These are phyloP conservation scores for Candida pseudocylindracea DNA, from an alignment of 1,139 yeast genomes.

Conservation along the genomic window DNA sequence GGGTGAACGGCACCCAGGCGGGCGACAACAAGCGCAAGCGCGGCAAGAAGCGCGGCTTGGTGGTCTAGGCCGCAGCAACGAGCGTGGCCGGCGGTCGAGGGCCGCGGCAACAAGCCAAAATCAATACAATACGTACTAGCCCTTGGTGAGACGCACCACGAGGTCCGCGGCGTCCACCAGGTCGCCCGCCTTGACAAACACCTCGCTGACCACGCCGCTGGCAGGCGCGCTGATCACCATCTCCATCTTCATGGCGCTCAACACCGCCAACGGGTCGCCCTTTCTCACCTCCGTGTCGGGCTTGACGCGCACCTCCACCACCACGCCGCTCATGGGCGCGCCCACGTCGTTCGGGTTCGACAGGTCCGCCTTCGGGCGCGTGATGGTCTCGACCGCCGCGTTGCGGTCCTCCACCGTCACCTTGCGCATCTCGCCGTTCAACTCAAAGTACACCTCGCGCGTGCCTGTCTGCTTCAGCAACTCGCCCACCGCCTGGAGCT, in stretches of 20 bases:
- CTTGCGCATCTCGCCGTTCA: constrained; percentile 95
- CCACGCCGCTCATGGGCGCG: constrained; percentile 99
- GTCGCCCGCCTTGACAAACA: constrained; percentile 73
- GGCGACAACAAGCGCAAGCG: not conserved
- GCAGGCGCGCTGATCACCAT: constrained; percentile 93
- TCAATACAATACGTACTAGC: too few relatives aligned
- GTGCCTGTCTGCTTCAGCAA: constrained; percentile 67
- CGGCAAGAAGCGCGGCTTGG: not conserved
- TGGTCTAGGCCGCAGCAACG: too few relatives aligned
- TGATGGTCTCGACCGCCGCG: constrained; percentile 61
- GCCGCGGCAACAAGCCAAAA: too few relatives aligned
- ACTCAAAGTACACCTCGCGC: constrained; percentile 92
- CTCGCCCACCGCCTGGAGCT: constrained; percentile 85
- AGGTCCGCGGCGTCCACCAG: constrained; percentile 88
- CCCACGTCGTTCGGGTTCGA: constrained; percentile 87
- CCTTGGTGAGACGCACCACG: constrained; percentile 16
- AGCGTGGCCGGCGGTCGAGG: too few relatives aligned
- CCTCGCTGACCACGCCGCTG: constrained; percentile 61
- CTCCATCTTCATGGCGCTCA: constrained; percentile 99
- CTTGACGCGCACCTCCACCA: constrained; percentile 82
- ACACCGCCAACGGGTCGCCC: constrained; percentile 89
- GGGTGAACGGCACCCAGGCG: too few relatives aligned
- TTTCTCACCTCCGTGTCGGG: constrained; percentile 77
- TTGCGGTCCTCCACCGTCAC: constrained; percentile 79
- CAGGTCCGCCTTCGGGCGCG: constrained; percentile 61